Evolutionary conservation across 2,329 filamentous ascomycete species (phyloP), one percentile per base, ranked within the genome.

Genomic region (Aspergillus pseudoviridinutans): DNA sequence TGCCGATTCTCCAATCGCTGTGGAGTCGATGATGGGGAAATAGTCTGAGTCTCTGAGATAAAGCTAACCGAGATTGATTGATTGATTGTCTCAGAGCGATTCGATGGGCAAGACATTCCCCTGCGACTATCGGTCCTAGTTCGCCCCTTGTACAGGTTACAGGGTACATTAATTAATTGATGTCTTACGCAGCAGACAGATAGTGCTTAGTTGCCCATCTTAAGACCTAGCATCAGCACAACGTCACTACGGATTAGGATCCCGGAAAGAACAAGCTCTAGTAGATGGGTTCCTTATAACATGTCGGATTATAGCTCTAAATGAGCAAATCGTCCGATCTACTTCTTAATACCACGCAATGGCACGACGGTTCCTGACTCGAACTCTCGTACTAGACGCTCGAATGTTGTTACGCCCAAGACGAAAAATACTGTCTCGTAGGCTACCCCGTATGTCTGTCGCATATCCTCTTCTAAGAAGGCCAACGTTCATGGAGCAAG

Each of bases 391-490:
- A 46, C 53, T 32, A 44, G 49, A 50, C 58, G 53, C 42, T 55
- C 51, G 53, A 64, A 64, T 63, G 60, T 65, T 65, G 63, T 61
- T 64, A 61, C 61, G 46, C 59, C 59, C 61, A 60, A 58, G 55
- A 55, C 61, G 58, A 61, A 56, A 61, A 50, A 58, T 32, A 49
- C 53, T n/a, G 51, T 14, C 22, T 12, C 22, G 5, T 27, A 24
- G 44, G 12, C 22, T 9, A 25, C 22, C 25, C 14, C 29, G 29
- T 14, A 32, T 14, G 10, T 32, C 4, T 32, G 29, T 14, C 29
- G 12, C 4, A 12, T 14, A 35, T 35, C 29, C 32, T 6, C 29
- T 32, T 32, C 12, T 32, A 32, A 32, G 4, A 32, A 32, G 10
- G 32, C 17, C 14, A 17, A 35, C 32, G 32, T 17, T 17, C 14